phyloP scores from a whole-genome alignment of 768 basidiomycete species.

The Harrya chromipes region DNA sequence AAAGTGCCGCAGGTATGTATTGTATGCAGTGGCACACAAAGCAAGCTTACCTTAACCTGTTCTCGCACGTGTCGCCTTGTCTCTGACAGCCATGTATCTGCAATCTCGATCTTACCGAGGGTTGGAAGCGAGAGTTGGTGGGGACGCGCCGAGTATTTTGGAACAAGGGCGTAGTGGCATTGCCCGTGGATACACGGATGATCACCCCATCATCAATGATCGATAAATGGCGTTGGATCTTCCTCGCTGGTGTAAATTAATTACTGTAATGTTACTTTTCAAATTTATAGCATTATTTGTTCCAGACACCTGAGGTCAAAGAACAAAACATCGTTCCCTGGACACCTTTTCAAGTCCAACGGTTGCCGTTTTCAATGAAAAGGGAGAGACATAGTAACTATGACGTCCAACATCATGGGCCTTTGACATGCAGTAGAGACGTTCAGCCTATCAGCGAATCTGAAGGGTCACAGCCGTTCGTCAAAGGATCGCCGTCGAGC shows the following conservation, averaged over 20 bases:
- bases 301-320: not conserved
- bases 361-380: too few species aligned
- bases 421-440: too few species aligned
- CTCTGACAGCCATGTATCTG: constrained; percentile 61
- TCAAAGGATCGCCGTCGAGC: too few species aligned
- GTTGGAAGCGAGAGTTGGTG: constrained; percentile 70
- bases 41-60: constrained; percentile 2
- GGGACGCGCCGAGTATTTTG: constrained; percentile 75
- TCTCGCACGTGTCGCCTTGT: constrained; percentile 3
- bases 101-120: constrained; percentile 75
- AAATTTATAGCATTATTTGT: not conserved
- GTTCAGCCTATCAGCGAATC: too few species aligned
- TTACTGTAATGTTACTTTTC: too few species aligned
- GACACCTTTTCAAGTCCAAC: not conserved
- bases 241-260: not conserved
- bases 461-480: too few species aligned
- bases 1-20: constrained; percentile 64
- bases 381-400: too few species aligned
- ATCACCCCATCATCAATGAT: constrained; percentile 18
- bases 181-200: constrained; percentile 79
- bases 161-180: constrained; percentile 91
- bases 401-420: too few species aligned
- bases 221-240: not conserved
- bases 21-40: constrained; percentile 35
- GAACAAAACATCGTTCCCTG: not conserved